Evolutionary conservation across 371 early-diverging fungal species (phyloP).

Genomic region (Capillidium rhysosporum): DNA sequence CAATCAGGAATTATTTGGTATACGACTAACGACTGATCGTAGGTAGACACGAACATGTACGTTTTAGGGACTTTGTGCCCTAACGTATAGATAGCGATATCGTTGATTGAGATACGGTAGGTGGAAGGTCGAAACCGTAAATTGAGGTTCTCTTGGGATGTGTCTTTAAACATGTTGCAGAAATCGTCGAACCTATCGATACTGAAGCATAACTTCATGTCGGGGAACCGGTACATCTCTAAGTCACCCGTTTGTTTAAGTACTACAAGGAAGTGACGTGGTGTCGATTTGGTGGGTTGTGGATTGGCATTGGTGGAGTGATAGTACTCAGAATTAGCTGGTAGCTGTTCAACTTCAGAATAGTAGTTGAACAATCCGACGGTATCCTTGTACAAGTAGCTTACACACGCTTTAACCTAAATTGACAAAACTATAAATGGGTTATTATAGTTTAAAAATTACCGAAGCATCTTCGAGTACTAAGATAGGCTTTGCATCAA

Average conservation of each 20-base stretch:
- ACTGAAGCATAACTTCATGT: slow-evolving; percentile 13
- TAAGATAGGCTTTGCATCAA: too few species aligned
- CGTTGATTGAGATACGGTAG: neutral
- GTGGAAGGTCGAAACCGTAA: neutral
- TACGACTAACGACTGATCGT: neutral
- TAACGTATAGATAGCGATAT: neutral
- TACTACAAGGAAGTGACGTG: neutral
- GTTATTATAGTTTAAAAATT: too few species aligned
- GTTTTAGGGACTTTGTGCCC: neutral
- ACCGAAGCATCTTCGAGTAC: too few species aligned
- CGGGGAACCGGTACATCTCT: neutral
- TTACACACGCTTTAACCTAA: too few species aligned
- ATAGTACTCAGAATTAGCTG: too few species aligned
- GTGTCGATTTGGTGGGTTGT: neutral
- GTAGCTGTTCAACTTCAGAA: too few species aligned
- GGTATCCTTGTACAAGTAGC: too few species aligned
- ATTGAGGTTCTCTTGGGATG: neutral
- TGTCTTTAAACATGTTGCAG: neutral
- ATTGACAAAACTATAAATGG: too few species aligned
- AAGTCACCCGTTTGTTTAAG: neutral
- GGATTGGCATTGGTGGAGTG: too few species aligned
- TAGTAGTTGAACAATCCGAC: too few species aligned
- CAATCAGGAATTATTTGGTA: neutral
- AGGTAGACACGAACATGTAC: neutral
- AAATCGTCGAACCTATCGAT: slow-evolving; percentile 1